Evolutionary conservation across 768 basidiomycete genomes (phyloP), one percentile per base, ranked within the genome.

Genomic region (Exidia glandulosa): DNA sequence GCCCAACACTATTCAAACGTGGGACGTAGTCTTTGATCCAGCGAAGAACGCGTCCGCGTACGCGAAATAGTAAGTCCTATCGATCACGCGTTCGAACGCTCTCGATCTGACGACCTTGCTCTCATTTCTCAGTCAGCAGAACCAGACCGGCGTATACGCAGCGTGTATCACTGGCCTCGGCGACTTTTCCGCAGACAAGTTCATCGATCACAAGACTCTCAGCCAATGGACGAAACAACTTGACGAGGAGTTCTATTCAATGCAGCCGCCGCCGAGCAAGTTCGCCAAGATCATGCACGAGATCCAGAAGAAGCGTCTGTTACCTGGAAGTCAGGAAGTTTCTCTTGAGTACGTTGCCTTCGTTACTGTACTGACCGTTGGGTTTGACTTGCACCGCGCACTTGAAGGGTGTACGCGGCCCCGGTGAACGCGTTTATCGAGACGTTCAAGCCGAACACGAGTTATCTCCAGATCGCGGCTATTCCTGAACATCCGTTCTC

Each of bases 401-500:
- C 23, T n/a, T n/a, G n/a, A n/a, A 50, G 58, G n/a, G n/a, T 59
- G 6, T 45, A 45, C 41, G 41, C 41, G 16, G 41, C 41, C 6
- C 41, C 41, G 16, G 41, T 23, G 16, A 19, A 6, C 41, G 41
- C 41, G 12, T 30, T 32, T 50, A 7, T 19, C 45, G 12, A 52
- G 47, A 13, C 41, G 25, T 5, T 45, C 16, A 10, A 45, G 41
- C 41, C 41, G 41, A 45, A 45, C 41, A 19, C 41, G 41, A 45
- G 41, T 23, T 74, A 74, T 56, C 62, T 70, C 19, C 70, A 72
- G n/a, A 65, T 75, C 59, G 70, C 67, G 7, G 60, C 70, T 13
- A 69, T 70, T 27, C 72, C 75, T 30, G 68, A 77, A 36, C 78
- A 77, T 63, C 78, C 77, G 2, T 65, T 77, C 54, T 78, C 78